Evolutionary conservation across 225 moss, liverwort and hornwort species (phyloP).

Genomic region (Pseudisothecium myosuroides): DNA sequence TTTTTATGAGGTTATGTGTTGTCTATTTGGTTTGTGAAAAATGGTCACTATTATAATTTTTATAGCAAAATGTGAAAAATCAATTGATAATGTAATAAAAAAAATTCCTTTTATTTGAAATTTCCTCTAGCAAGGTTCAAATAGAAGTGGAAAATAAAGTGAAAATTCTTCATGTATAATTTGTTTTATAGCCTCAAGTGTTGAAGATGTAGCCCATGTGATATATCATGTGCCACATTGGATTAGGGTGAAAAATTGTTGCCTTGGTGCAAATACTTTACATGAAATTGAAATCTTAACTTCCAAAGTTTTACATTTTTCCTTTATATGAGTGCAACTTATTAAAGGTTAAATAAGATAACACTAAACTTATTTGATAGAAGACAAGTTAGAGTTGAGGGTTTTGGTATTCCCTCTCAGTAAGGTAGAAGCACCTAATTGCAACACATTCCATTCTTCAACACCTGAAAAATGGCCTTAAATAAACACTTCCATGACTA

Average conservation of each 20-base stretch:
- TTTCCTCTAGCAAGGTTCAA: no score
- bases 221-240: not conserved
- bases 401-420: not conserved
- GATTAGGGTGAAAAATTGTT: not conserved
- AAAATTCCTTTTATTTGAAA: not conserved
- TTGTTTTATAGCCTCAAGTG: not conserved
- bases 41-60: no score
- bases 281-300: not conserved
- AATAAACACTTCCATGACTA: not conserved
- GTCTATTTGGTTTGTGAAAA: not conserved
- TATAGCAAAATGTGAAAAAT: not conserved
- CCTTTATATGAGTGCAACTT: not conserved
- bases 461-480: not conserved
- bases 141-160: not conserved
- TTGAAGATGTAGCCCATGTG: not conserved
- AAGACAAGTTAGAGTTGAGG: accelerated
- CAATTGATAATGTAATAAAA: not conserved
- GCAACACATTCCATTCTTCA: accelerated
- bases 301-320: accelerated
- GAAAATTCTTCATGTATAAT: not conserved
- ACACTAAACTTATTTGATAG: not conserved
- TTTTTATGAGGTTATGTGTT: not conserved
- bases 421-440: not conserved
- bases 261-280: not conserved
- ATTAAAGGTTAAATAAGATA: not conserved